Conservation (phyloP, 306 rosid species). For the Lathyrus oleraceus region DNA sequence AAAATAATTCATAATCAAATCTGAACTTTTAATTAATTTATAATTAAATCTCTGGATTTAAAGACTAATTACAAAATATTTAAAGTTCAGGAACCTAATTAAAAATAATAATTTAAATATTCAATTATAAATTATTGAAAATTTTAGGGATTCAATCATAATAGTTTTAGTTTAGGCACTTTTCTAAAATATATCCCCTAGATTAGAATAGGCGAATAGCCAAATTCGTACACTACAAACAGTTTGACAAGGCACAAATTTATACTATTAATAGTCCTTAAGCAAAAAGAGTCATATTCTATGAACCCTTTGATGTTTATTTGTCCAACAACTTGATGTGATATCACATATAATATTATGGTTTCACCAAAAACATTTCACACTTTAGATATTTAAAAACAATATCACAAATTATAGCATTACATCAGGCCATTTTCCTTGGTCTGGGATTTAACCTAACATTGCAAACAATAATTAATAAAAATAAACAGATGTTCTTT, state of each 20-base stretch:
- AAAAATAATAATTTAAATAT: no score
- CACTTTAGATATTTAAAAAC: no score
- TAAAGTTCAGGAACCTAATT: neutral
- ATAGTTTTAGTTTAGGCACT: neutral
- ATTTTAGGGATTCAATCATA: neutral
- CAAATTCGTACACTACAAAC: neutral
- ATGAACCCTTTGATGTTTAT: constrained; percentile 29
- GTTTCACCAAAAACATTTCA: neutral
- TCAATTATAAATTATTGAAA: neutral
- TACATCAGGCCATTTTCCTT: constrained; percentile 18
- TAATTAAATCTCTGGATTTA: no score
- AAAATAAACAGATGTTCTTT: neutral
- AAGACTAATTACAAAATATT: neutral
- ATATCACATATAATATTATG: neutral
- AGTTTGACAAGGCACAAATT: constrained; percentile 12
- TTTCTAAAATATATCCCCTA: neutral
- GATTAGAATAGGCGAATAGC: neutral
- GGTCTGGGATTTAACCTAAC: neutral
- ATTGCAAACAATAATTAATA: neutral
- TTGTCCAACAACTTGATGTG: constrained; percentile 28
- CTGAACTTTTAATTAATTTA: no score
- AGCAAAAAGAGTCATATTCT: constrained; percentile 26
- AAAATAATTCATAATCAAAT: no score
- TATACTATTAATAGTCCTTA: constrained; percentile 1
- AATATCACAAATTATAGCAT: neutral